Evolutionary conservation across 2,329 filamentous ascomycete species (phyloP).

Genomic region (Lachnellula subtilissima): DNA sequence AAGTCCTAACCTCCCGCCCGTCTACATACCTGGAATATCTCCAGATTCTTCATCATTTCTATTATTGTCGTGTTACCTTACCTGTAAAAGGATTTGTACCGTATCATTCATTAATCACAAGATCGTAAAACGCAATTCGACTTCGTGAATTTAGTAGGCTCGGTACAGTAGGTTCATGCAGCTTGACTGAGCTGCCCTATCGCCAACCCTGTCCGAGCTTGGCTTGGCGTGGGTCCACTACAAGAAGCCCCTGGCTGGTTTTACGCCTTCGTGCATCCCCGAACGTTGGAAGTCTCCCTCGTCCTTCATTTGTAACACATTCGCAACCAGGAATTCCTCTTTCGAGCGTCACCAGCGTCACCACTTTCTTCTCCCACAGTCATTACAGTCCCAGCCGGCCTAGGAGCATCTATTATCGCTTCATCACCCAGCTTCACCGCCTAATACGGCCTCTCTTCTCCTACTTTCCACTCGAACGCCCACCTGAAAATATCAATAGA

Average conservation of each 20-base stretch:
- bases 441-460: background rate
- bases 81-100: too few species aligned
- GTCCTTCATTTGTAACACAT: background rate
- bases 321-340: conserved; percentile 2
- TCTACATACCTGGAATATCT: background rate
- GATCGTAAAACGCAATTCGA: conserved; percentile 4
- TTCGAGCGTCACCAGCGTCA: background rate
- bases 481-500: background rate
- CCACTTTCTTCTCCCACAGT: conserved; percentile 4
- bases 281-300: background rate
- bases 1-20: background rate
- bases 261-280: background rate
- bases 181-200: background rate
- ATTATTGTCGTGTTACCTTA: background rate
- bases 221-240: background rate
- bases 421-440: background rate
- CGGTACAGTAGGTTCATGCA: background rate
- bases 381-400: conserved; percentile 11
- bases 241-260: background rate
- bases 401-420: conserved; percentile 4
- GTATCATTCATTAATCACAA: background rate
- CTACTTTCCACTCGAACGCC: background rate
- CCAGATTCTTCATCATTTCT: background rate
- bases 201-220: background rate
- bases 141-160: background rate